Percentiles rank a stretch among this genome's conserved stretches.
Evolutionary conservation across 805 yeast genomes (phyloP).

Genomic region (Saccharomycopsis microspora): DNA sequence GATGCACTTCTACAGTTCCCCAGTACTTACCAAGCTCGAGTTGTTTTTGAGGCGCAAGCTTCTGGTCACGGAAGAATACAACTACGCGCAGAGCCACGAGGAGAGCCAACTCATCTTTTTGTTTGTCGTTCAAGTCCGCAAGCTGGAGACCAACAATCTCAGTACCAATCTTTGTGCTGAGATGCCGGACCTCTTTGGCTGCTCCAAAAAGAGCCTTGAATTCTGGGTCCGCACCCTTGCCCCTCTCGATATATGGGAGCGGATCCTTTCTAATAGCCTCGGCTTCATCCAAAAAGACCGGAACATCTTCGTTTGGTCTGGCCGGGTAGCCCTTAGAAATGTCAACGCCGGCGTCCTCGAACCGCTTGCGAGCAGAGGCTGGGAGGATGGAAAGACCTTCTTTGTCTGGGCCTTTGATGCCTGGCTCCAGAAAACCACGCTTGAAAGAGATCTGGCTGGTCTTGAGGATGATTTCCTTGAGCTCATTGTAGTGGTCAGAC

Average conservation of each 20-base stretch:
- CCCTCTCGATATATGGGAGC: constrained; percentile 25
- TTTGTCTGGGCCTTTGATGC: constrained; percentile 13
- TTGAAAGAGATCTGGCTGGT: too few relatives aligned
- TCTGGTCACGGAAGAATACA: constrained; percentile 39
- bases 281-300: constrained; percentile 30
- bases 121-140: constrained; percentile 29
- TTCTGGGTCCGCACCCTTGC: constrained; percentile 26
- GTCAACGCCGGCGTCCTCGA: constrained; percentile 25
- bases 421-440: background rate
- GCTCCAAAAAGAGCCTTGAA: constrained; percentile 30
- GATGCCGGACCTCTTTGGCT: constrained; percentile 28
- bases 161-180: constrained; percentile 37
- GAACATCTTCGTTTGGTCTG: constrained; percentile 25
- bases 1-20: constrained; percentile 34
- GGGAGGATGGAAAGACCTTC: constrained; percentile 18
- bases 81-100: constrained; percentile 36
- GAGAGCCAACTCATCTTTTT: constrained; percentile 35
- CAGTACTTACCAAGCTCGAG: constrained; percentile 33
- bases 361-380: constrained; percentile 20
- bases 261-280: constrained; percentile 25
- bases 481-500: too few relatives aligned
- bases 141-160: constrained; percentile 36
- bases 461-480: too few relatives aligned
- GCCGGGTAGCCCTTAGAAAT: constrained; percentile 29
- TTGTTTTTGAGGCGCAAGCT: constrained; percentile 31